These are phyloP conservation scores for Phytopythium ostracodes DNA, from an alignment of 352 stramenopile genomes.

Conservation along the genomic window DNA sequence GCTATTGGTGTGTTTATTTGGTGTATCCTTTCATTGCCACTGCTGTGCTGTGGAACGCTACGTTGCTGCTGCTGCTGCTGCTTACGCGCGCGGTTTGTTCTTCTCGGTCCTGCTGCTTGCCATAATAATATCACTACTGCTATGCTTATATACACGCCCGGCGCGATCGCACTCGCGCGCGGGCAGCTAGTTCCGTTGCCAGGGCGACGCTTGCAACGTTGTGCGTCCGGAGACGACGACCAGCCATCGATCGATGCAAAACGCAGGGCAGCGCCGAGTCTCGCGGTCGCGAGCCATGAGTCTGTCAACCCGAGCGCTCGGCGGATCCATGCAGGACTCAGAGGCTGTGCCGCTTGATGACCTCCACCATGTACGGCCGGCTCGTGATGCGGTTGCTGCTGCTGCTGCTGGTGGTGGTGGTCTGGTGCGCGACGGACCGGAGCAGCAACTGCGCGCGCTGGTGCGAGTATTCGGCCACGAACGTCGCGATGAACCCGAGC, in stretches of 20 bases:
- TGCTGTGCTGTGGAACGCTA: background rate
- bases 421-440: background rate
- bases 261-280: too few relatives aligned
- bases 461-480: conserved; percentile 49
- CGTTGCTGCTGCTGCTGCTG: background rate
- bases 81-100: too few relatives aligned
- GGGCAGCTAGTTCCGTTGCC: background rate
- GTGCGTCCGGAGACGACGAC: too few relatives aligned
- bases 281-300: too few relatives aligned
- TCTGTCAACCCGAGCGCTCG: too few relatives aligned
- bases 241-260: too few relatives aligned
- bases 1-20: background rate
- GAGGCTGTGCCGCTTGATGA: conserved; percentile 4
- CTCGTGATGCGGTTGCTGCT: background rate
- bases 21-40: too few relatives aligned
- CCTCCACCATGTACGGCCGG: conserved; percentile 1
- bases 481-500: conserved; percentile 57
- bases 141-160: background rate
- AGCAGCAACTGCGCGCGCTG: conserved; percentile 47
- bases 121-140: background rate
- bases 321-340: too few relatives aligned
- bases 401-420: background rate
- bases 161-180: background rate
- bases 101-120: background rate
- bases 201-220: too few relatives aligned